These are phyloP conservation scores for Aspergillus novoparasiticus DNA, from an alignment of 2,329 filamentous ascomycete species.

Conservation along the genomic window DNA sequence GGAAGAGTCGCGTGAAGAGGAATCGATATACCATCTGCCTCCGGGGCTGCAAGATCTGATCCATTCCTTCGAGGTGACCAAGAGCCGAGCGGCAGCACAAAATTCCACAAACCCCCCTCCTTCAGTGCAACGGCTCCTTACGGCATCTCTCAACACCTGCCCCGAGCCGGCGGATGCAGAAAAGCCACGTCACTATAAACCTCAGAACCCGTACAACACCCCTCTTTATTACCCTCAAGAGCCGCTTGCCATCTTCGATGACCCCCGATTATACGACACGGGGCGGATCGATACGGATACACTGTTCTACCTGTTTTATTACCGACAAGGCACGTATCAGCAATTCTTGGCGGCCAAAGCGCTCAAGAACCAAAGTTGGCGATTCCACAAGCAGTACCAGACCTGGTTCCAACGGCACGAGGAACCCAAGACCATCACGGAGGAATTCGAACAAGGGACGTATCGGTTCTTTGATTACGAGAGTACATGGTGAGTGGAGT, in stretches of 20 bases:
- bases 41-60: constrained; percentile 86
- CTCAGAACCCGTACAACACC: constrained; percentile 77
- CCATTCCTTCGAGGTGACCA: constrained; percentile 84
- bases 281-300: constrained; percentile 89
- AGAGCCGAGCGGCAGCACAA: constrained; percentile 60
- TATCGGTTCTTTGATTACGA: constrained; percentile 99
- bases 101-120: constrained; percentile 58
- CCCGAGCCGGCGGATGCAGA: constrained; percentile 80
- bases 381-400: constrained; percentile 99
- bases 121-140: constrained; percentile 72
- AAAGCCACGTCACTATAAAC: constrained; percentile 79
- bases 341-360: constrained; percentile 95
- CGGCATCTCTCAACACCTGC: constrained; percentile 70
- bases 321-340: constrained; percentile 93
- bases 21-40: constrained; percentile 91
- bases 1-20: constrained; percentile 55
- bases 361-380: constrained; percentile 97
- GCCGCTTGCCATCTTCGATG: constrained; percentile 87
- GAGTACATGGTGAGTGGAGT: constrained; percentile 81
- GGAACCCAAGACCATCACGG: constrained; percentile 96
- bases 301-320: constrained; percentile 98
- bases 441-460: constrained; percentile 97
- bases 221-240: constrained; percentile 88
- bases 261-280: constrained; percentile 76
- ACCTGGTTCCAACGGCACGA: constrained; percentile 99